phyloP scores from a whole-genome alignment of 2,329 filamentous ascomycete species.

The Neocatenulostroma microsporum region DNA sequence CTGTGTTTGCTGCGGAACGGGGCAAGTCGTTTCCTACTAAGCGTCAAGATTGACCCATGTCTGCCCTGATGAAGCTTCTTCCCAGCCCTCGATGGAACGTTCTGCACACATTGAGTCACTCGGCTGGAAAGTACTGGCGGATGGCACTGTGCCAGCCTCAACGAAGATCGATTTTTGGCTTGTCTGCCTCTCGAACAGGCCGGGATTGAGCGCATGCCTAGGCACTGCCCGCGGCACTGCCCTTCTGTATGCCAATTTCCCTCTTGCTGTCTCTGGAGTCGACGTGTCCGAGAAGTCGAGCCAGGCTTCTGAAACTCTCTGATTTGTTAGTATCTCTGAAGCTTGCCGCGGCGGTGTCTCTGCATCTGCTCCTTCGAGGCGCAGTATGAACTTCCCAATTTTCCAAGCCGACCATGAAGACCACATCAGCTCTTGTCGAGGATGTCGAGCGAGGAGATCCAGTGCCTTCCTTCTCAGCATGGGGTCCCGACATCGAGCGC shows the following conservation, averaged over 20 bases:
- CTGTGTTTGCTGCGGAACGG: too few relatives aligned
- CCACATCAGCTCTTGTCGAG: constrained; percentile 19
- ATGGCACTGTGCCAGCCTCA: too few relatives aligned
- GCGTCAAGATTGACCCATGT: too few relatives aligned
- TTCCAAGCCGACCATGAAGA: constrained; percentile 21
- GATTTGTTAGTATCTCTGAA: constrained; percentile 11
- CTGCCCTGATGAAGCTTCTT: too few relatives aligned
- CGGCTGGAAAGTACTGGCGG: too few relatives aligned
- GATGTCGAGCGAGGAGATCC: constrained; percentile 17
- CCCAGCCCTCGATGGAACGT: too few relatives aligned
- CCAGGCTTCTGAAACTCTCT: constrained; percentile 15
- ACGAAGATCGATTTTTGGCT: too few relatives aligned
- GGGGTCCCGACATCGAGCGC: constrained; percentile 18
- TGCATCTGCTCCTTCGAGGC: constrained; percentile 14
- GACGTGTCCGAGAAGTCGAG: constrained; percentile 16
- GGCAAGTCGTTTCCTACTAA: too few relatives aligned
- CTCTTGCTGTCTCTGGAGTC: constrained; percentile 3
- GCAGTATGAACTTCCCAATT: constrained; percentile 19
- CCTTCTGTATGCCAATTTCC: constrained; percentile 9
- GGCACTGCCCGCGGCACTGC: constrained; percentile 10
- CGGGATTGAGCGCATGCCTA: constrained; percentile 14
- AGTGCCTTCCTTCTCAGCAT: constrained; percentile 15
- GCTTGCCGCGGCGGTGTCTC: constrained; percentile 9
- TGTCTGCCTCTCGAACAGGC: constrained; percentile 13
- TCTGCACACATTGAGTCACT: too few relatives aligned